phyloP scores from a whole-genome alignment of 495 filamentous ascomycete species.

The Hapsidospora chrysogenum region DNA sequence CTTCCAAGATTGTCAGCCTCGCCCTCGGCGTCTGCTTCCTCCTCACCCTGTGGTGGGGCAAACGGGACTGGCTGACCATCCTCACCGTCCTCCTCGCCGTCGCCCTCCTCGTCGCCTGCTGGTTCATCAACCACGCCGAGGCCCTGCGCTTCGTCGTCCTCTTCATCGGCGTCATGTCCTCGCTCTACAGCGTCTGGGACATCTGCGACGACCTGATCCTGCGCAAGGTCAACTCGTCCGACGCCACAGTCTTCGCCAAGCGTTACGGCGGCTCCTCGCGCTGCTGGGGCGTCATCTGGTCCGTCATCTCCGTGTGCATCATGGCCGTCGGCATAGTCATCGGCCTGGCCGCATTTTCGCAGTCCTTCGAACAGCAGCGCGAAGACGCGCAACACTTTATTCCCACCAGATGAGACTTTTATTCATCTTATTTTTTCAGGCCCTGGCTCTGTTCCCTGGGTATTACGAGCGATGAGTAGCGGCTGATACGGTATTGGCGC shows the following conservation, averaged over 20 bases:
- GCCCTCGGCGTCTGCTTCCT: slow-evolving; percentile 56
- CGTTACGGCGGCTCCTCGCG: slow-evolving; percentile 63
- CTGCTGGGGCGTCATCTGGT: slow-evolving; percentile 73
- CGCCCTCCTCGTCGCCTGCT: slow-evolving; percentile 54
- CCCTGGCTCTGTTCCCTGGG: too few relatives aligned
- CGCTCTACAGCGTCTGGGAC: slow-evolving; percentile 69
- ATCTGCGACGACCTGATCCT: slow-evolving; percentile 78
- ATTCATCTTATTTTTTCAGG: not conserved
- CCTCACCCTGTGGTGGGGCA: slow-evolving; percentile 64
- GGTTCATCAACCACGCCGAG: slow-evolving; percentile 66
- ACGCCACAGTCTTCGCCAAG: slow-evolving; percentile 67
- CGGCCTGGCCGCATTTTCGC: slow-evolving; percentile 58
- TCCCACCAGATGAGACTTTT: not conserved
- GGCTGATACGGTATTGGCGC: too few relatives aligned
- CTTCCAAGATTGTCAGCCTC: slow-evolving; percentile 60
- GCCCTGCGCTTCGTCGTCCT: slow-evolving; percentile 58
- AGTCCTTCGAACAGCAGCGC: slow-evolving; percentile 44
- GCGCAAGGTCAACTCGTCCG: slow-evolving; percentile 63
- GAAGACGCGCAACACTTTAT: slow-evolving; percentile 3
- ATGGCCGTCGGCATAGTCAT: slow-evolving; percentile 54
- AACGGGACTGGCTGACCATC: slow-evolving; percentile 62
- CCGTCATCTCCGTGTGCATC: slow-evolving; percentile 48
- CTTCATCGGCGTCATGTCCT: slow-evolving; percentile 69
- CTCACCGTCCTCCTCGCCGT: slow-evolving; percentile 50
- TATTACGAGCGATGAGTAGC: too few relatives aligned